A percentile compares a stretch with the other conserved stretches of the same genome.
These are phyloP conservation scores for Suillus paluster DNA, from an alignment of 768 basidiomycete species.

Conservation along the genomic window DNA sequence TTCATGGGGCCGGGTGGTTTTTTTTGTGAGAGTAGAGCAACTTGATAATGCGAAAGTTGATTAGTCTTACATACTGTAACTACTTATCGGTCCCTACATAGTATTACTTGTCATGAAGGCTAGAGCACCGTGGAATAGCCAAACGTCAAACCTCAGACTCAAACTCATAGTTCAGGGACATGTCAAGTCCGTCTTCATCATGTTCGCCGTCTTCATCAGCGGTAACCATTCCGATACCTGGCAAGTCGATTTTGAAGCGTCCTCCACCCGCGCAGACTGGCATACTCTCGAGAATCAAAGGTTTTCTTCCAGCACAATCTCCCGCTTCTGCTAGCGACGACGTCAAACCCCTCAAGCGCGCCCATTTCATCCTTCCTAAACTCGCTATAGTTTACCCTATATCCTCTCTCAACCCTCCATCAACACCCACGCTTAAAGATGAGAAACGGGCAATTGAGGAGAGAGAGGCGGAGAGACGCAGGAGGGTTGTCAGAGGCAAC, in stretches of 20 bases:
- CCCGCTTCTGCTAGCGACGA: slow-evolving; percentile 37
- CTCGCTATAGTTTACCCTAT: slow-evolving; percentile 92
- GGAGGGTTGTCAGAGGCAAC: slow-evolving; percentile 65
- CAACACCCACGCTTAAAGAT: slow-evolving; percentile 74
- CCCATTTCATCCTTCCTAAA: slow-evolving; percentile 89
- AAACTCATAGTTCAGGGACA: slow-evolving; percentile 7
- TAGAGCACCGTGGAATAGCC: neutral
- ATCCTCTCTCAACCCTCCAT: slow-evolving; percentile 81
- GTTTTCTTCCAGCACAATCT: slow-evolving; percentile 68
- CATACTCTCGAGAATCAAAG: slow-evolving; percentile 74
- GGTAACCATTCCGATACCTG: slow-evolving; percentile 77
- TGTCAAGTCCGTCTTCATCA: slow-evolving; percentile 47
- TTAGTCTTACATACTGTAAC: too few species aligned
- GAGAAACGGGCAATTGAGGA: slow-evolving; percentile 84
- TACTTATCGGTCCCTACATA: neutral
- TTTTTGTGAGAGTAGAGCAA: too few species aligned
- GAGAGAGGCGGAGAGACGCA: slow-evolving; percentile 69
- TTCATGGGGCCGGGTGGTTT: too few species aligned
- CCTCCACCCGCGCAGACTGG: slow-evolving; percentile 71
- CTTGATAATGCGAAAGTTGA: too few species aligned
- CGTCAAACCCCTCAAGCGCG: slow-evolving; percentile 76
- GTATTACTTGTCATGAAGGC: neutral
- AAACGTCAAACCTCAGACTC: neutral
- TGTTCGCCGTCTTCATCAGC: slow-evolving; percentile 78
- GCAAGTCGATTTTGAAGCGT: slow-evolving; percentile 81